Base-by-base conservation (phyloP, 495 filamentous ascomycete genomes). In the Cryomyces minteri region DNA sequence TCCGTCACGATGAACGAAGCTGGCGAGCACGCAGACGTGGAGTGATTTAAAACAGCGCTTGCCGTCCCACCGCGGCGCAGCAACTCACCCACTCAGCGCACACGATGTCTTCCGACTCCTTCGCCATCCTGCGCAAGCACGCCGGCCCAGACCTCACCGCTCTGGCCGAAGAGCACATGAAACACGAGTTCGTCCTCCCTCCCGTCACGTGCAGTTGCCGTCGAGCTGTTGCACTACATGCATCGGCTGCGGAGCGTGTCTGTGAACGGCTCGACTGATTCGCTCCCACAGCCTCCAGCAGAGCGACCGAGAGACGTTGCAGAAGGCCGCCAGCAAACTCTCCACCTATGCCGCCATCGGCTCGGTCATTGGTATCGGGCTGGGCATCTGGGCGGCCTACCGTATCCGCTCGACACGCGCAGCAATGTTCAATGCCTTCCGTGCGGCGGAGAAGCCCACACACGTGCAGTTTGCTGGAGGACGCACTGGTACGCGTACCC, bases 401-500 rank as follows among this genome's bases (percentile, higher is more conserved):
- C 64, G 77, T 7, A 51, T 82, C 8, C 63, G 77, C 30, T 60
- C 58, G 31, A 61, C 67, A 32, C 69, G 79, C 33, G 58, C 63
- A 31, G 63, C 67, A 4, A 67, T 76, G 51, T 81, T 79, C 59
- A 63, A 67, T 25, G 71, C 70, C 4, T 74, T 82, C 53, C 67
- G 70, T 11, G 67, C 75, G 0, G 52, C 61, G 12, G 69, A 78
- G 48, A 72, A 67, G 48, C 79, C 79, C 5, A 72, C 67, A 0
- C 64, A 72, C 43, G 66, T 84, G n/a, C 54, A 71, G 8, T 82
- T 82, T 52, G 66, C 71, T 0, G 68, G 69, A 54, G 79, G 78
- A 0, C 58, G 71, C 4, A 67, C 66, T 31, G 74, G 76, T 80
- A 59, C 25, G 56, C 41, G 28, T 37, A 39, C 30, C n/a, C 28